Evolutionary conservation across 441 rosid species (phyloP).

Genomic region (Theobroma grandiflorum): DNA sequence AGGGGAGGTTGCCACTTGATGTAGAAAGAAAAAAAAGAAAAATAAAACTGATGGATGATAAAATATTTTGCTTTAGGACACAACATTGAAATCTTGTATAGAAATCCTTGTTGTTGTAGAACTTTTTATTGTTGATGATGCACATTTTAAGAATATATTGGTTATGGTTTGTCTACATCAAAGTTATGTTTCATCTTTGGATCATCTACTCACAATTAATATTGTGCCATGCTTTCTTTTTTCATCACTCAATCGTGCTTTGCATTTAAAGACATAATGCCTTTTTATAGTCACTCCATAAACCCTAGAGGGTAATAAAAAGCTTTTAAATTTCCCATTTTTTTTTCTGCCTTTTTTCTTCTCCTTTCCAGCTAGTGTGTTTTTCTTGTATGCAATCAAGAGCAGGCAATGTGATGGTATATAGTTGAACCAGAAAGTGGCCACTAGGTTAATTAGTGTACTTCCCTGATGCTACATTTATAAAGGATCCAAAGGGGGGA

Average conservation of each 20-base stretch:
- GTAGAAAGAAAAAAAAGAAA: constrained; percentile 24
- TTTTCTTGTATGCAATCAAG: neutral
- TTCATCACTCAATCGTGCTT: constrained; percentile 15
- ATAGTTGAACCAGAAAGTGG: neutral
- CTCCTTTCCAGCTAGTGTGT: neutral
- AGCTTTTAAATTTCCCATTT: neutral
- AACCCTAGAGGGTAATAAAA: constrained; percentile 15
- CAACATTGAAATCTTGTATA: constrained; percentile 20
- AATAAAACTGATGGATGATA: constrained; percentile 20
- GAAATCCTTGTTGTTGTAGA: constrained; percentile 26
- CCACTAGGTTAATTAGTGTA: neutral
- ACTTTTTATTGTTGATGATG: constrained; percentile 10
- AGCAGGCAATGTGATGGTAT: constrained; percentile 5
- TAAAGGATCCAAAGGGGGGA: neutral
- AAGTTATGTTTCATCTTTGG: constrained; percentile 12
- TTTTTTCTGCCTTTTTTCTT: neutral
- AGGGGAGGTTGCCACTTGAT: constrained; percentile 15
- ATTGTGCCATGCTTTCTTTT: neutral
- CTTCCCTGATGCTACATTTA: neutral
- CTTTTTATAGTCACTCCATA: neutral
- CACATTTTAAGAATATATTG: constrained; percentile 27
- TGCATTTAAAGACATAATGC: neutral
- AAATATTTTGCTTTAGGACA: constrained; percentile 28
- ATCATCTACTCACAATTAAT: neutral
- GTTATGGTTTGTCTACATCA: constrained; percentile 24